Conservation (phyloP, 2,329 filamentous ascomycete species). For the Periconia sp. region DNA sequence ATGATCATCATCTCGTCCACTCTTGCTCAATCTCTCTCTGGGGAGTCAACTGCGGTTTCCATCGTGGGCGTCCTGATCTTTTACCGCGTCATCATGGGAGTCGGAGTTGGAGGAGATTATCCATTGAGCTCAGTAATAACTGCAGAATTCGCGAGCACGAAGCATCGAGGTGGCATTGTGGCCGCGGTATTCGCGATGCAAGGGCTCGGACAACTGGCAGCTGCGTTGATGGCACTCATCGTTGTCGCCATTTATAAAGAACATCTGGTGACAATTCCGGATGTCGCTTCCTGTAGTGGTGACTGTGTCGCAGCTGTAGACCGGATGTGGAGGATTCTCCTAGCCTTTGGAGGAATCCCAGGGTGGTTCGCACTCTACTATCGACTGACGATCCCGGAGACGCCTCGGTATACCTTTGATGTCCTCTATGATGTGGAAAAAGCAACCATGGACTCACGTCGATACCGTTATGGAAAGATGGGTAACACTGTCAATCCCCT, state of each 20-base stretch:
- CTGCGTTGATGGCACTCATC: conserved; percentile 77
- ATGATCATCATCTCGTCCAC: conserved; percentile 49
- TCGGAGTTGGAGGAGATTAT: conserved; percentile 51
- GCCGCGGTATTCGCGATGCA: conserved; percentile 87
- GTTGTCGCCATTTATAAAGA: conserved; percentile 73
- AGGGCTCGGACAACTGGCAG: conserved; percentile 78
- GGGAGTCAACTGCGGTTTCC: conserved; percentile 40
- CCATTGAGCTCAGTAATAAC: conserved; percentile 84
- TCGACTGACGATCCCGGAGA: conserved; percentile 85
- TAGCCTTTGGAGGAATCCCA: conserved; percentile 81
- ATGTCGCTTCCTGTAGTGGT: conserved; percentile 63
- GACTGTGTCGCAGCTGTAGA: conserved; percentile 75
- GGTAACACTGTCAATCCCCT: conserved; percentile 69
- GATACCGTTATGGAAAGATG: conserved; percentile 71
- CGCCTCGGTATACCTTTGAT: conserved; percentile 87
- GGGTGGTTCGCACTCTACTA: conserved; percentile 85
- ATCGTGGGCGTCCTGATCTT: conserved; percentile 49
- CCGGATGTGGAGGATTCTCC: conserved; percentile 85
- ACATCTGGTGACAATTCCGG: conserved; percentile 61
- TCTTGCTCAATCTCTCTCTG: conserved; percentile 46
- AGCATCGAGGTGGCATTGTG: conserved; percentile 88
- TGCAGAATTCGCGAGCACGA: conserved; percentile 85
- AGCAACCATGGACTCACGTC: conserved; percentile 72
- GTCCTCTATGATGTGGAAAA: conserved; percentile 70
- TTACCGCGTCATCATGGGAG: conserved; percentile 49